phyloP scores from a whole-genome alignment of 2,329 filamentous ascomycete genomes.

The Arthroderma sp. region DNA sequence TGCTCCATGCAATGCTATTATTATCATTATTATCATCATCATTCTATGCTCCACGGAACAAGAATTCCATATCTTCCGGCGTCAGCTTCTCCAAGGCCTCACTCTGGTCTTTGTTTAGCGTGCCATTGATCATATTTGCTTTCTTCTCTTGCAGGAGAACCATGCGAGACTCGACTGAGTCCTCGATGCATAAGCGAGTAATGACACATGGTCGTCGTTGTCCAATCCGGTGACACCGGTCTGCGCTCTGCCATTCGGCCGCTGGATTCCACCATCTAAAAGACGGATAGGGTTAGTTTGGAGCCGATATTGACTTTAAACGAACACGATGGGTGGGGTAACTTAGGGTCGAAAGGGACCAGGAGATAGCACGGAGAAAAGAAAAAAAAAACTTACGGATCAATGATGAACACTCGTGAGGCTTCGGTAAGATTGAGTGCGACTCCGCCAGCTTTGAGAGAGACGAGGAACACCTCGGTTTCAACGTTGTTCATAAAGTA shows the following conservation, averaged over 20 bases:
- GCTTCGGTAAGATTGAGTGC: constrained; percentile 92
- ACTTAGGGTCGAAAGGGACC: neutral
- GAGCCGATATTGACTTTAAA: neutral
- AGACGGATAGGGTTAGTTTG: constrained; percentile 1
- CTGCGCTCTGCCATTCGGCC: constrained; percentile 97
- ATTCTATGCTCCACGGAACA: constrained; percentile 57
- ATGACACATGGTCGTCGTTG: constrained; percentile 90
- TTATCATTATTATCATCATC: too few species aligned
- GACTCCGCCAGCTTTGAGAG: constrained; percentile 88
- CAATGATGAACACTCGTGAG: constrained; percentile 86
- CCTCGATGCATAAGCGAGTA: constrained; percentile 87
- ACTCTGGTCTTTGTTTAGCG: constrained; percentile 77
- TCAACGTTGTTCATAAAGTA: constrained; percentile 93
- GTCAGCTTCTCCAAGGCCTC: constrained; percentile 82
- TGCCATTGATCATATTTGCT: constrained; percentile 93
- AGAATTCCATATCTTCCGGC: constrained; percentile 85
- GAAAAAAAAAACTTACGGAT: constrained; percentile 56
- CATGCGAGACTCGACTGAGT: constrained; percentile 92
- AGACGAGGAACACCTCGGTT: constrained; percentile 92
- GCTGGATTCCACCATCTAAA: constrained; percentile 96
- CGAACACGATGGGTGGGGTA: constrained; percentile 1
- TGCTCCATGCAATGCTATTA: too few species aligned
- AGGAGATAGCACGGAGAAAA: neutral
- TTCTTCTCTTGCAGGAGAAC: constrained; percentile 97
- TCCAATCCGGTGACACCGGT: constrained; percentile 87